Evolutionary conservation across 352 stramenopile species (phyloP), one percentile per base, ranked within the genome.

Genomic region (Phytophthora pluvialis): DNA sequence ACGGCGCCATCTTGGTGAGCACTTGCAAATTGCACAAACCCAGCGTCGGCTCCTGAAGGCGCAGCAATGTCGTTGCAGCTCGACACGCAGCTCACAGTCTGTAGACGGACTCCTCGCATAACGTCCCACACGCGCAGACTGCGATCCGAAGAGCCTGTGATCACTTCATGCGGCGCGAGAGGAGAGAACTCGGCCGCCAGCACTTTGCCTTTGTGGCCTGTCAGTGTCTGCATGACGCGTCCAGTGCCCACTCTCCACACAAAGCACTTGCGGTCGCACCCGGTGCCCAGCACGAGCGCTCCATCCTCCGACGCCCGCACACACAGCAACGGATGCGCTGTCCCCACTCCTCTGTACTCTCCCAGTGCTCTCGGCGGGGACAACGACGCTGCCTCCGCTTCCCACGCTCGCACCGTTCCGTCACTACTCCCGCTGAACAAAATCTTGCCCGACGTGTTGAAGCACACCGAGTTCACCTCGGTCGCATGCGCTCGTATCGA

Each of bases 171-270:
- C 15, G 80, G 69, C 18, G 68, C 53, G 4, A 84, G 63, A 5
- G 76, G 72, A 40, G 83, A 88, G 56, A 95, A 95, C 60, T 92
- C 86, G 25, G 81, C 86, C 8, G 86, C 86, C 33, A 93, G 46
- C 21, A 95, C 86, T 74, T 93, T 93, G 36, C 86, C 86, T 59
- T 93, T 93, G 75, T 95, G 86, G 4, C 86, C 86, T 40, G 84
- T 88, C 28, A 95, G 78, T 55, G 84, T 95, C 72, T 95, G 86
- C 67, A 88, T 83, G 49, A 95, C 84, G 25, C 86, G 83, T 18
- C 84, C 84, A 36, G 86, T 91, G 54, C 81, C 86, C 18, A 93
- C 86, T 73, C 86, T 78, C 86, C 86, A 95, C 12, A 95, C 74
- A 61, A 93, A 93, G 50, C 81, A 90, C 72, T 93, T 95, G 65